Evolutionary conservation across 352 stramenopile genomes (phyloP).

Genomic region (Pythium diclinum): DNA sequence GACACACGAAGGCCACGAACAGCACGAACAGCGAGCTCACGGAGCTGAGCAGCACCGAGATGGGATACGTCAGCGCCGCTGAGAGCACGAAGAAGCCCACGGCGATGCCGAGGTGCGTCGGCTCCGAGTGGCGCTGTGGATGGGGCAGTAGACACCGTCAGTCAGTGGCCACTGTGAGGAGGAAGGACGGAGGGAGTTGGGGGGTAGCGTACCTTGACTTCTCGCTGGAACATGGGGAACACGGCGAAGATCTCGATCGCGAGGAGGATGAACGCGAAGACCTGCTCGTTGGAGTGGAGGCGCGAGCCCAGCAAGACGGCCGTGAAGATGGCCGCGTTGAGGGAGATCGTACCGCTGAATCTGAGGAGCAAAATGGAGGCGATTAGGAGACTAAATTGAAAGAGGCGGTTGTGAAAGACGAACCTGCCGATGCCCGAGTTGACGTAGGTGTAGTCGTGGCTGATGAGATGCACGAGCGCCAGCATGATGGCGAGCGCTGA

Average conservation of each 20-base stretch:
- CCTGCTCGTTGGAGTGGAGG: slow-evolving; percentile 88
- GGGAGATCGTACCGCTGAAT: slow-evolving; percentile 86
- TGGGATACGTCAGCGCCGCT: slow-evolving; percentile 68
- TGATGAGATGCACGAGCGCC: slow-evolving; percentile 82
- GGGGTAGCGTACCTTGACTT: slow-evolving; percentile 61
- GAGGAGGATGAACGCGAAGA: slow-evolving; percentile 89
- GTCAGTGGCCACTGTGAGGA: neutral
- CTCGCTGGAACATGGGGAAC: slow-evolving; percentile 84
- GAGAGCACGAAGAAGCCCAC: slow-evolving; percentile 70
- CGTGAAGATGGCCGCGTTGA: slow-evolving; percentile 92
- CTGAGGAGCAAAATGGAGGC: slow-evolving; percentile 25
- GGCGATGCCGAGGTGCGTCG: slow-evolving; percentile 61
- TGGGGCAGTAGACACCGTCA: neutral
- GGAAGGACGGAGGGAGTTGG: neutral
- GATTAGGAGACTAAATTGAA: neutral
- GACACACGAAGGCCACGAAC: slow-evolving; percentile 84
- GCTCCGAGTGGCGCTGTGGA: slow-evolving; percentile 53
- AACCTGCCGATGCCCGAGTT: slow-evolving; percentile 76
- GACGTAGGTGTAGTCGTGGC: slow-evolving; percentile 90
- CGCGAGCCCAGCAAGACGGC: slow-evolving; percentile 89
- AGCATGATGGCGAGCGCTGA: slow-evolving; percentile 79
- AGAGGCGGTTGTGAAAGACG: neutral
- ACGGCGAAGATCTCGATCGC: slow-evolving; percentile 90
- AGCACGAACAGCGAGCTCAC: slow-evolving; percentile 62
- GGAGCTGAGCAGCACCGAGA: slow-evolving; percentile 61